Conservation (phyloP, 1,284 basidiomycete genomes). For the Phlebopus sp. region DNA sequence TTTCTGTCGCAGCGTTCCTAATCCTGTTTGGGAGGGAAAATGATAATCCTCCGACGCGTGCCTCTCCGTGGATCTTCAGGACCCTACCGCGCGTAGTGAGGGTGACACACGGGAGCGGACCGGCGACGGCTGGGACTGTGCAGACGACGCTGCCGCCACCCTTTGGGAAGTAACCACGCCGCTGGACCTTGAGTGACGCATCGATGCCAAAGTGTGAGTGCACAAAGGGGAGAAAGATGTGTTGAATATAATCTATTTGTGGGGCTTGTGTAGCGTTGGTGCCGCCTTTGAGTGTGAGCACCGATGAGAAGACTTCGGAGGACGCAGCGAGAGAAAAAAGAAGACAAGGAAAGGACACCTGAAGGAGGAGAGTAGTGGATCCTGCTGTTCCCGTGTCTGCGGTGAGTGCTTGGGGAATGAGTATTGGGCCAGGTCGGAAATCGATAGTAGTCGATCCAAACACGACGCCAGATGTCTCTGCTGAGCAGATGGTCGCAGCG, state of each 20-base stretch:
- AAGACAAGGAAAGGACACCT: conserved; percentile 67
- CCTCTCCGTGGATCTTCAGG: conserved; percentile 47
- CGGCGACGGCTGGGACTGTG: conserved; percentile 37
- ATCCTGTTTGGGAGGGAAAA: conserved; percentile 50
- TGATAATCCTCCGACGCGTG: conserved; percentile 63
- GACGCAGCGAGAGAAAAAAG: conserved; percentile 43
- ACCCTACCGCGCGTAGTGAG: conserved; percentile 56
- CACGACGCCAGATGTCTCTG: conserved; percentile 47
- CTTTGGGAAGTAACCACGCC: conserved; percentile 65
- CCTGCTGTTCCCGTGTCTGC: conserved; percentile 70
- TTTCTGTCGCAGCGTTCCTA: conserved; percentile 45
- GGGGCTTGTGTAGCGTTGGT: conserved; percentile 68
- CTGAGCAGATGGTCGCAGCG: conserved; percentile 55
- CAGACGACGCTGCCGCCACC: conserved; percentile 62
- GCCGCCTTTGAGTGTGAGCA: conserved; percentile 58
- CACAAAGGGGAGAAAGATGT: conserved; percentile 66
- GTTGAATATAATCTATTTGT: conserved; percentile 65
- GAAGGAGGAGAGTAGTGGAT: conserved; percentile 64
- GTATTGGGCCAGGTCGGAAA: conserved; percentile 49
- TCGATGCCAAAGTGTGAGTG: conserved; percentile 49
- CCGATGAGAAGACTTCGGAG: conserved; percentile 29
- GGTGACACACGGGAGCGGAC: conserved; percentile 45
- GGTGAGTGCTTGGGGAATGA: conserved; percentile 42
- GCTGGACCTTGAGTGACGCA: conserved; percentile 44
- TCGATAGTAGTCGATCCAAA: conserved; percentile 49